Conservation (phyloP, 1,284 basidiomycete genomes). For the Pholiota adiposa region DNA sequence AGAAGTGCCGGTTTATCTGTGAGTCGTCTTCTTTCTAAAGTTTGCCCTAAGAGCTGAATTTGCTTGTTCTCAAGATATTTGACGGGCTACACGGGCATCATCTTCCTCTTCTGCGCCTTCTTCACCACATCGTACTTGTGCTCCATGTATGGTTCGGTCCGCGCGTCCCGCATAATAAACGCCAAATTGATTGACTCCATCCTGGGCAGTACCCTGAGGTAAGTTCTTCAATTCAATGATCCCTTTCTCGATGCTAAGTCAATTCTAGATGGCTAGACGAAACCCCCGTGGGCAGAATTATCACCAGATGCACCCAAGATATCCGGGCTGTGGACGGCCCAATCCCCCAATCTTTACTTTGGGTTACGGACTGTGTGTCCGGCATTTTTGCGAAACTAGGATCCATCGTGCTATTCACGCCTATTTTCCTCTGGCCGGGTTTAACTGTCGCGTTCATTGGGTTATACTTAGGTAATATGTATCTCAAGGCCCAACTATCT, state of each 20-base stretch:
- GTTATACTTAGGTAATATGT: conserved; percentile 45
- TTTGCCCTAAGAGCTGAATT: not conserved
- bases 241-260: not conserved
- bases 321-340: conserved; percentile 34
- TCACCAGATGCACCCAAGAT: conserved; percentile 61
- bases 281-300: conserved; percentile 57
- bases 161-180: conserved; percentile 50
- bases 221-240: not conserved
- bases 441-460: conserved; percentile 29
- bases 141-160: conserved; percentile 45
- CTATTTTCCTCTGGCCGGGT: conserved; percentile 21
- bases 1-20: conserved; percentile 30
- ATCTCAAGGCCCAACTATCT: conserved; percentile 74
- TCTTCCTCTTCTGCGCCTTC: conserved; percentile 35
- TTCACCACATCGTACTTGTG: conserved; percentile 37
- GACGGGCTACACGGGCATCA: conserved; percentile 41
- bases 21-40: not conserved
- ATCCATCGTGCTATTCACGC: conserved; percentile 20
- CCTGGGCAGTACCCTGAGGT: conserved; percentile 52
- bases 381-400: conserved; percentile 15
- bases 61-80: conserved; percentile 37
- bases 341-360: conserved; percentile 7
- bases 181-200: conserved; percentile 45
- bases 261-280: conserved; percentile 50
- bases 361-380: not conserved